These are phyloP conservation scores for Debaryomycetaceae sp. DNA, from an alignment of 1,139 yeast species.

Conservation along the genomic window DNA sequence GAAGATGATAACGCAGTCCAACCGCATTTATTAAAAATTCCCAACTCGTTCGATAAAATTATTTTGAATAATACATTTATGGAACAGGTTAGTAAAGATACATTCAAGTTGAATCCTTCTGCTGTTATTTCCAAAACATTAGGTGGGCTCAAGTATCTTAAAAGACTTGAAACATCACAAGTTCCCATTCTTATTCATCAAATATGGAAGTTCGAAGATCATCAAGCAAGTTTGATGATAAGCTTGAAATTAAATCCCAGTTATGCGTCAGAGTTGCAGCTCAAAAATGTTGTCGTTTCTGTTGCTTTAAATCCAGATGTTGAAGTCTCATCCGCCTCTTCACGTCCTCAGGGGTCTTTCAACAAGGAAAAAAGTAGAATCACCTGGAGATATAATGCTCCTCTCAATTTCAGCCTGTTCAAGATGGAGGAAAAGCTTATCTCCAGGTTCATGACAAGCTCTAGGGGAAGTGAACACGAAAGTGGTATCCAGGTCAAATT, in stretches of 20 bases:
- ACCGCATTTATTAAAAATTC: conserved; percentile 27
- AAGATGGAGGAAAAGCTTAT: conserved; percentile 55
- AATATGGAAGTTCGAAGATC: conserved; percentile 83
- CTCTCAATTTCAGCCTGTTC: conserved; percentile 37
- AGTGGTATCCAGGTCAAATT: conserved; percentile 72
- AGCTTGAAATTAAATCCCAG: conserved; percentile 59
- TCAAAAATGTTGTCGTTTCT: conserved; percentile 65
- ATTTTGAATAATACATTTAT: conserved; percentile 44
- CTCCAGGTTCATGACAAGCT: conserved; percentile 68
- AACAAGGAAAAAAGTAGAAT: conserved; percentile 80
- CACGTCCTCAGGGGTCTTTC: conserved; percentile 88
- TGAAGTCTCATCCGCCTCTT: conserved; percentile 67
- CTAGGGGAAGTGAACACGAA: conserved; percentile 59
- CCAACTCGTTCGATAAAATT: conserved; percentile 30
- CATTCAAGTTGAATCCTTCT: conserved; percentile 30
- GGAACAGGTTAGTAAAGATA: conserved; percentile 26
- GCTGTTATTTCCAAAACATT: conserved; percentile 53
- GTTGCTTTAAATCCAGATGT: conserved; percentile 49
- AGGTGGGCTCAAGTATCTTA: conserved; percentile 71
- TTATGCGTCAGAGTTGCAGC: conserved; percentile 37
- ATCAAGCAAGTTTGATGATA: conserved; percentile 81
- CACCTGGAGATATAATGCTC: conserved; percentile 69
- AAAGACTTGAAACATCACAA: conserved; percentile 31
- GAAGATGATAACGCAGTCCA: conserved; percentile 9
- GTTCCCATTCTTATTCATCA: conserved; percentile 77